These are phyloP conservation scores for Apiospora malaysiana DNA, from an alignment of 2,329 filamentous ascomycete species.

Conservation along the genomic window DNA sequence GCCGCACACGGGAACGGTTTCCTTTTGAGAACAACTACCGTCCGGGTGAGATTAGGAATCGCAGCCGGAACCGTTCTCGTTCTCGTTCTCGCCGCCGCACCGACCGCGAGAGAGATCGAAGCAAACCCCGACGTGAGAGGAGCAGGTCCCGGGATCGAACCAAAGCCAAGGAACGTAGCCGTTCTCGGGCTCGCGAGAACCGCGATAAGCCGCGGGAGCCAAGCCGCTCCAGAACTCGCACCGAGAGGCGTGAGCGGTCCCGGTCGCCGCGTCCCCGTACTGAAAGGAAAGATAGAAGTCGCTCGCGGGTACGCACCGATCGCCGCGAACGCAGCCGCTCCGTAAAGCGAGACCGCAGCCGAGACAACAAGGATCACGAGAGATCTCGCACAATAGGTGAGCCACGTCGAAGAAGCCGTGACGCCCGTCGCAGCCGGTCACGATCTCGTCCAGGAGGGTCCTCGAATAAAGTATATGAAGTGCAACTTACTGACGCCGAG, in stretches of 20 bases:
- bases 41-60: slow-evolving; percentile 16
- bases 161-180: slow-evolving; percentile 21
- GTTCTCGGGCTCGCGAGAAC: slow-evolving; percentile 21
- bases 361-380: slow-evolving; percentile 31
- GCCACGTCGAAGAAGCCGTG: slow-evolving; percentile 35
- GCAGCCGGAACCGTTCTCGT: slow-evolving; percentile 18
- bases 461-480: slow-evolving; percentile 51
- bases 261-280: slow-evolving; percentile 38
- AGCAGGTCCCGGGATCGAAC: slow-evolving; percentile 21
- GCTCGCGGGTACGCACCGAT: slow-evolving; percentile 32
- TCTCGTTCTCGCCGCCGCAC: slow-evolving; percentile 13
- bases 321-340: slow-evolving; percentile 33
- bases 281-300: slow-evolving; percentile 38
- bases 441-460: slow-evolving; percentile 49
- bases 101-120: slow-evolving; percentile 5
- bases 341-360: slow-evolving; percentile 31
- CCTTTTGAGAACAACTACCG: slow-evolving; percentile 21
- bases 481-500: slow-evolving; percentile 45
- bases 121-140: slow-evolving; percentile 22
- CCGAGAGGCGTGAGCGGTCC: slow-evolving; percentile 38
- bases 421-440: slow-evolving; percentile 45
- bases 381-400: slow-evolving; percentile 30
- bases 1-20: slow-evolving; percentile 19
- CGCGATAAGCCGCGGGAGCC: slow-evolving; percentile 32
- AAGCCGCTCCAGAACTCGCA: slow-evolving; percentile 35